Conservation (phyloP, 148 eudicot genomes). For the Amaranthus palmeri region DNA sequence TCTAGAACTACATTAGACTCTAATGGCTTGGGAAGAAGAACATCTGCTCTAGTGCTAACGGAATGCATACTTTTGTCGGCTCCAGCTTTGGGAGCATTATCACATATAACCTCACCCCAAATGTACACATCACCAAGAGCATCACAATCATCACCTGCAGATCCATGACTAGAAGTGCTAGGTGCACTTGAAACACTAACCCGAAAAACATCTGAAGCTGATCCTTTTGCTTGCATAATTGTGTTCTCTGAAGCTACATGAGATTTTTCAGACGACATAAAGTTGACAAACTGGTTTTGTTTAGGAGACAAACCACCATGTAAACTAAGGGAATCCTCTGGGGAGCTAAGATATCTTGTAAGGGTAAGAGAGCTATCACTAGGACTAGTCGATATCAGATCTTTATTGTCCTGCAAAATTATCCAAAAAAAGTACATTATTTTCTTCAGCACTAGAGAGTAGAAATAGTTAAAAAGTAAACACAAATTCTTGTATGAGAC, state of each 20-base stretch:
- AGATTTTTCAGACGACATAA: constrained; percentile 47
- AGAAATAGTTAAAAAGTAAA: not conserved
- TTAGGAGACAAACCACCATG: constrained; percentile 56
- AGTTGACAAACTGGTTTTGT: constrained; percentile 38
- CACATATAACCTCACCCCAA: constrained; percentile 91
- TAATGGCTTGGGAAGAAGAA: constrained; percentile 74
- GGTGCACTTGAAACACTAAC: constrained; percentile 97
- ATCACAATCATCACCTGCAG: constrained; percentile 89
- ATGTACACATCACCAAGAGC: constrained; percentile 90
- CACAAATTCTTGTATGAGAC: too few species aligned
- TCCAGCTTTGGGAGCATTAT: constrained; percentile 44
- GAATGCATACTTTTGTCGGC: constrained; percentile 44
- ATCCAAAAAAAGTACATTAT: constrained; percentile 12
- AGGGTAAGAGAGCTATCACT: constrained; percentile 68
- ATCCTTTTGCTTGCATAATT: constrained; percentile 81
- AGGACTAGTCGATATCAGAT: constrained; percentile 64
- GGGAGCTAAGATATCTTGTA: constrained; percentile 58
- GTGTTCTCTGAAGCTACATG: constrained; percentile 72
- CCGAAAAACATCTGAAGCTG: constrained; percentile 70
- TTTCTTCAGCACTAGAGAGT: not conserved
- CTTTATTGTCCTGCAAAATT: constrained; percentile 70
- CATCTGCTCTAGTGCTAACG: constrained; percentile 49
- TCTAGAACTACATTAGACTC: constrained; percentile 85
- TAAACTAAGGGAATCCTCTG: constrained; percentile 55
- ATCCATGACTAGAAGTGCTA: constrained; percentile 95